phyloP scores from a whole-genome alignment of 768 basidiomycete species.

The Russula vinacea region DNA sequence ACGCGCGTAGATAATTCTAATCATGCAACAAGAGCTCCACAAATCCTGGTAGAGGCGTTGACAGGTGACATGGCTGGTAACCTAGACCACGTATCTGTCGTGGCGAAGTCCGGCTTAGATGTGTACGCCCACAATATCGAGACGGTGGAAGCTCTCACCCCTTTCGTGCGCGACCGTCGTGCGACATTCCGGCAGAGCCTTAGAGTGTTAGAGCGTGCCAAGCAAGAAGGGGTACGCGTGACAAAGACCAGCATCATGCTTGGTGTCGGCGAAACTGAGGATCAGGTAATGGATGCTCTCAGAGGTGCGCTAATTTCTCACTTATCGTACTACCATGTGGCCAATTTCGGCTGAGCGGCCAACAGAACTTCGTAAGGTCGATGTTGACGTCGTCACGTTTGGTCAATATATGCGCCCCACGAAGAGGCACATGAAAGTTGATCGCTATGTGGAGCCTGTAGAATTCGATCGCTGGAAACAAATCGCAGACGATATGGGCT shows the following conservation, averaged over 20 bases:
- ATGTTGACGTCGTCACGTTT: conserved; percentile 97
- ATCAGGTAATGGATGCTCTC: conserved; percentile 78
- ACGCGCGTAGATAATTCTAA: conserved; percentile 1
- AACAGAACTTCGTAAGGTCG: conserved; percentile 77
- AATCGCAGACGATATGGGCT: conserved; percentile 89
- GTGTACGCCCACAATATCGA: conserved; percentile 99
- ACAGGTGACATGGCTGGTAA: conserved; percentile 91
- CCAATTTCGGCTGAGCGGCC: conserved; percentile 18
- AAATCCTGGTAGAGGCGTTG: conserved; percentile 93
- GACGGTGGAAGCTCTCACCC: conserved; percentile 91
- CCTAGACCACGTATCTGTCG: conserved; percentile 67
- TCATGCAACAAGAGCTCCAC: conserved; percentile 64
- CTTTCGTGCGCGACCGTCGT: conserved; percentile 90
- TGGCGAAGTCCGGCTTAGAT: conserved; percentile 91
- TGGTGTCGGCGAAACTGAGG: conserved; percentile 86
- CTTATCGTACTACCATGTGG: background rate
- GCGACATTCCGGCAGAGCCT: conserved; percentile 88
- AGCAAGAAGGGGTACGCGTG: conserved; percentile 76
- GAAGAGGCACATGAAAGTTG: conserved; percentile 98
- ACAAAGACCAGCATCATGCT: conserved; percentile 99
- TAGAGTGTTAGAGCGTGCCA: conserved; percentile 76
- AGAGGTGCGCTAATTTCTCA: conserved; percentile 52
- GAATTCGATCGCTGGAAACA: conserved; percentile 92
- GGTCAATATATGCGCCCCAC: conserved; percentile 99
- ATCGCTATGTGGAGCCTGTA: conserved; percentile 89